Conservation (phyloP, 208 protist genomes). For the Wallacemonas sp. region DNA sequence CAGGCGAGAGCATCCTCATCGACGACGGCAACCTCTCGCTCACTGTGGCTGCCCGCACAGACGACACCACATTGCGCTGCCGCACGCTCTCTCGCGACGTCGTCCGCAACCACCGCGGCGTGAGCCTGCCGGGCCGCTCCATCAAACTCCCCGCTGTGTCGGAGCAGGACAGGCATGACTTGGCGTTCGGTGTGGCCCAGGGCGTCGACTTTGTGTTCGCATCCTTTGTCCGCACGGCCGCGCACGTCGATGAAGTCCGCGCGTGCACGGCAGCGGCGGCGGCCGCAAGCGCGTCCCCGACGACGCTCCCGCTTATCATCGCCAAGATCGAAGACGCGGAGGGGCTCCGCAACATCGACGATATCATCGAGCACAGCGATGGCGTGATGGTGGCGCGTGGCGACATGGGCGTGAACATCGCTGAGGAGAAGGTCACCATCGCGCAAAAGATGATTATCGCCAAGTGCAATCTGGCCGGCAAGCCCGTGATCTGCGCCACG, state of each 20-base stretch:
- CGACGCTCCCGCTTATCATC: constrained; percentile 92
- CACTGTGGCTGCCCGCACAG: constrained; percentile 72
- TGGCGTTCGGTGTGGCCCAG: constrained; percentile 94
- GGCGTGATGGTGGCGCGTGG: constrained; percentile 99
- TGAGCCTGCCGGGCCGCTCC: constrained; percentile 85
- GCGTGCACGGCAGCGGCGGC: constrained; percentile 73
- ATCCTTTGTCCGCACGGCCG: constrained; percentile 97
- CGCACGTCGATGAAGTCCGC: constrained; percentile 94
- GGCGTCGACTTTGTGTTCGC: constrained; percentile 98
- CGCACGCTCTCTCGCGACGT: constrained; percentile 79
- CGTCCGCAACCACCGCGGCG: constrained; percentile 81
- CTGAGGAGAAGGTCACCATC: constrained; percentile 97
- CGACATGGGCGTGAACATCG: constrained; percentile 99
- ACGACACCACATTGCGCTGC: constrained; percentile 74
- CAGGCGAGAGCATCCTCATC: constrained; percentile 92
- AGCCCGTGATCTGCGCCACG: constrained; percentile 99
- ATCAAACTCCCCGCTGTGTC: constrained; percentile 90
- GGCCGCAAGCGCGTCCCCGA: constrained; percentile 29
- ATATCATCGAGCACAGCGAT: constrained; percentile 96
- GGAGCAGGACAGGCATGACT: constrained; percentile 93
- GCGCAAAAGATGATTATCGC: constrained; percentile 99
- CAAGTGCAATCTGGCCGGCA: constrained; percentile 97
- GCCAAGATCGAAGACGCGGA: constrained; percentile 99
- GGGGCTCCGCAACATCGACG: constrained; percentile 97
- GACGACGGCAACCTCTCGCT: constrained; percentile 97